Percentiles rank a stretch among this genome's conserved stretches.
These are phyloP conservation scores for Rhizopogon sp. DNA, from an alignment of 768 basidiomycete genomes.

Conservation along the genomic window DNA sequence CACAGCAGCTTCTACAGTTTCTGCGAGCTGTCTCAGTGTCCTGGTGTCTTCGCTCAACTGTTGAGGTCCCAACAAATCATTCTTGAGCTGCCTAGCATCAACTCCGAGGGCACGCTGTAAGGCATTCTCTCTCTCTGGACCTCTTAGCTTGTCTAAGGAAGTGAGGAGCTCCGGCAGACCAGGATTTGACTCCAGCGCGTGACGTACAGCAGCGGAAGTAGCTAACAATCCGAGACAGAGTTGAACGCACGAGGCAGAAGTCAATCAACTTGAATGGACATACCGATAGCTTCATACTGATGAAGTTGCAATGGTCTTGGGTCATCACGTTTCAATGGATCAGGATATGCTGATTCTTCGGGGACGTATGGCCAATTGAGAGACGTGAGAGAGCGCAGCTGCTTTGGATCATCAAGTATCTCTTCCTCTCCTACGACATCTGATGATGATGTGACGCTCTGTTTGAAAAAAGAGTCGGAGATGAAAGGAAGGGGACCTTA, in stretches of 20 bases:
- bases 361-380: slow-evolving; percentile 86
- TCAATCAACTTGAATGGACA: slow-evolving; percentile 14
- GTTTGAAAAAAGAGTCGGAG: not conserved
- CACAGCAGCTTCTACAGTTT: slow-evolving; percentile 63
- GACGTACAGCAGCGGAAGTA: slow-evolving; percentile 60
- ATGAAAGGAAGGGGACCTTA: not conserved
- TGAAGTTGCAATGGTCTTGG: slow-evolving; percentile 68
- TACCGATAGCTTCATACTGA: slow-evolving; percentile 82
- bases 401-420: slow-evolving; percentile 31
- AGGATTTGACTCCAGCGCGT: slow-evolving; percentile 45
- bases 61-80: not conserved
- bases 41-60: slow-evolving; percentile 46
- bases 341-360: slow-evolving; percentile 72
- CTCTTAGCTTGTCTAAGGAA: slow-evolving; percentile 61
- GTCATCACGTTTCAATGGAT: slow-evolving; percentile 82
- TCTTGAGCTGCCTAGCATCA: slow-evolving; percentile 36
- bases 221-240: slow-evolving; percentile 40
- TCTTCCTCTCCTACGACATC: slow-evolving; percentile 9
- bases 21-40: slow-evolving; percentile 55
- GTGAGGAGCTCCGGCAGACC: slow-evolving; percentile 47
- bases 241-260: not conserved
- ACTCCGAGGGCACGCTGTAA: slow-evolving; percentile 65
- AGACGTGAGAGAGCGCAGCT: slow-evolving; percentile 63
- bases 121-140: slow-evolving; percentile 59
- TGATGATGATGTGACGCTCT: not conserved